These are phyloP conservation scores for Artemisia annua DNA, from an alignment of 129 eudicot genomes.

Conservation along the genomic window DNA sequence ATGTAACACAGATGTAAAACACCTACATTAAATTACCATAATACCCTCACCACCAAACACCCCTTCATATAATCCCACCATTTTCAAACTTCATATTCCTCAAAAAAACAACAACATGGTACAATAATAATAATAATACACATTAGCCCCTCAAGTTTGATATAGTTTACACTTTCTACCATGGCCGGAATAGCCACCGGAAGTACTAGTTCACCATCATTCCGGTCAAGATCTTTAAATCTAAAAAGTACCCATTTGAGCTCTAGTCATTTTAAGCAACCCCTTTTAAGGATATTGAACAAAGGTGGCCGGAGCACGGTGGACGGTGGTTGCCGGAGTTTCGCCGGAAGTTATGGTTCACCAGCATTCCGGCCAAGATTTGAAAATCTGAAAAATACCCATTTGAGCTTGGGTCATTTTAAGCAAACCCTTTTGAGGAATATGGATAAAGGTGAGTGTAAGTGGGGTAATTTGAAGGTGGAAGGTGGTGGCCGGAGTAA, in stretches of 20 bases:
- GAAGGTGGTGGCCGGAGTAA: constrained; percentile 29
- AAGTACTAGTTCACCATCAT: constrained; percentile 29
- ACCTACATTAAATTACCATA: constrained; percentile 14
- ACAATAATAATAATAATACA: background rate
- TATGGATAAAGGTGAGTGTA: constrained; percentile 21
- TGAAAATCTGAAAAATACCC: no score
- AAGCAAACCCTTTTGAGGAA: background rate
- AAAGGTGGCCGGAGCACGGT: constrained; percentile 53
- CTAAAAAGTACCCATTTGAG: constrained; percentile 32
- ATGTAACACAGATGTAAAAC: background rate
- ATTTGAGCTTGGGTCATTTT: no score
- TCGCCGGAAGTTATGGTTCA: no score
- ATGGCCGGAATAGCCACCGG: constrained; percentile 32
- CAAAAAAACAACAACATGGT: constrained; percentile 1
- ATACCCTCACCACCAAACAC: constrained; percentile 17
- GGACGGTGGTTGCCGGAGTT: constrained; percentile 40
- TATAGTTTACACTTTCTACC: constrained; percentile 17
- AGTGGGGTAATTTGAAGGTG: no score
- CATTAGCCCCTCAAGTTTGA: background rate
- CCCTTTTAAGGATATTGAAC: constrained; percentile 39
- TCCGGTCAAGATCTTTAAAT: constrained; percentile 29
- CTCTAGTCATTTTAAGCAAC: constrained; percentile 30
- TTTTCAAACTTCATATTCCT: constrained; percentile 39
- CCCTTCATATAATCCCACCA: constrained; percentile 23
- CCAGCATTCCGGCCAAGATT: no score